Conservation (phyloP, 129 eudicot species). For the Oenanthe sinensis region DNA sequence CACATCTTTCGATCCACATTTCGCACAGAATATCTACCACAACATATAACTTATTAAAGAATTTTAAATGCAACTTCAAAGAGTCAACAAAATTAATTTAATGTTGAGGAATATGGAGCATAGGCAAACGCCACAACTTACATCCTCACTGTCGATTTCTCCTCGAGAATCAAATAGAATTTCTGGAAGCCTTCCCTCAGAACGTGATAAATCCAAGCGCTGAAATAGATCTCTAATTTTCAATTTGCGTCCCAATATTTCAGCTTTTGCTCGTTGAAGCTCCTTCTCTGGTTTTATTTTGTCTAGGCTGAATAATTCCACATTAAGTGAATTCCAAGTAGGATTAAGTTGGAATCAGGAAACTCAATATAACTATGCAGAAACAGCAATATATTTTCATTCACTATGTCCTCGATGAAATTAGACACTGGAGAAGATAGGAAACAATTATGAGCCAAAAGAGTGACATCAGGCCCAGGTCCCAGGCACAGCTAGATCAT, state of each 20-base stretch:
- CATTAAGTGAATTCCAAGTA: slow-evolving; percentile 14
- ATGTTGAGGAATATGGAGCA: background rate
- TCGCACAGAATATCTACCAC: slow-evolving; percentile 85
- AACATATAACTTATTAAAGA: background rate
- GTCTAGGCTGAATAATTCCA: slow-evolving; percentile 55
- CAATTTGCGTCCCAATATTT: slow-evolving; percentile 62
- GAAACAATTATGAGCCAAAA: no score
- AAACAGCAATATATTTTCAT: background rate
- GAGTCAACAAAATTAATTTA: background rate
- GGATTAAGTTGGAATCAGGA: slow-evolving; percentile 7
- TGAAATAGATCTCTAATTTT: slow-evolving; percentile 82
- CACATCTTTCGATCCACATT: slow-evolving; percentile 74
- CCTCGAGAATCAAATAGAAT: slow-evolving; percentile 72
- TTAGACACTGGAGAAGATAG: background rate
- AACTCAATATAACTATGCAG: background rate
- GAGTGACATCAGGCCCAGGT: no score
- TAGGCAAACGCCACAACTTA: slow-evolving; percentile 27
- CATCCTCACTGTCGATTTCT: slow-evolving; percentile 95
- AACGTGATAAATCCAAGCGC: slow-evolving; percentile 47
- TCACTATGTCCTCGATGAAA: background rate
- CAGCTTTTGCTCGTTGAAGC: slow-evolving; percentile 78
- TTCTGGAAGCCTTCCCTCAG: slow-evolving; percentile 74
- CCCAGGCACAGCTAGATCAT: background rate
- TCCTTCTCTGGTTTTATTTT: slow-evolving; percentile 93
- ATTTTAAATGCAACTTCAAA: background rate